A percentile compares a stretch with the other conserved stretches of the same genome.
Conservation (phyloP, 2,329 filamentous ascomycete genomes). For the Lasiodiplodia sp. region DNA sequence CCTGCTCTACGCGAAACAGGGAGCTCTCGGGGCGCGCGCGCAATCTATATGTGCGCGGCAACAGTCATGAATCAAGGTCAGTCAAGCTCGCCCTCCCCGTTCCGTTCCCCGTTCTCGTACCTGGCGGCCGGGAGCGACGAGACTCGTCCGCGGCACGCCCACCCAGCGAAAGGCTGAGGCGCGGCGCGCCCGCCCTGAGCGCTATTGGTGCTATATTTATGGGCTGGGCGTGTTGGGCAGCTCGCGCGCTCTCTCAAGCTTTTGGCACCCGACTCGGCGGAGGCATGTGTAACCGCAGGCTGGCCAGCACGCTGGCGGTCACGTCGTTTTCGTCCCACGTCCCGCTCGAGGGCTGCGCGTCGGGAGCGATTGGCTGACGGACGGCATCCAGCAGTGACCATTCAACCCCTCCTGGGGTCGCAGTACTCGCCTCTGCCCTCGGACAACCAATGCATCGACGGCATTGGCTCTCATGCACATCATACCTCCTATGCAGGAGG, state of each 20-base stretch:
- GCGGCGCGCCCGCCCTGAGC: background rate
- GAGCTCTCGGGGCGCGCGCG: slow-evolving; percentile 54
- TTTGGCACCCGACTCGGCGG: slow-evolving; percentile 43
- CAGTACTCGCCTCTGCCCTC: slow-evolving; percentile 48
- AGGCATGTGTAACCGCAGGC: slow-evolving; percentile 48
- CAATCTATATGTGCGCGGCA: slow-evolving; percentile 27
- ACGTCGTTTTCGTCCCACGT: slow-evolving; percentile 46
- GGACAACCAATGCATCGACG: slow-evolving; percentile 56
- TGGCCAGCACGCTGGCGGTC: slow-evolving; percentile 34
- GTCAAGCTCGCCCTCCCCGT: slow-evolving; percentile 15
- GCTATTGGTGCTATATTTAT: slow-evolving; percentile 29
- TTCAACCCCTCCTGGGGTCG: slow-evolving; percentile 52
- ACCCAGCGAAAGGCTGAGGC: slow-evolving; percentile 7
- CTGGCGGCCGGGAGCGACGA: slow-evolving; percentile 22
- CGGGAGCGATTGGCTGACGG: slow-evolving; percentile 50
- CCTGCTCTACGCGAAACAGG: slow-evolving; percentile 80
- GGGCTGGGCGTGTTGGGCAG: slow-evolving; percentile 17
- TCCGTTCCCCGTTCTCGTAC: slow-evolving; percentile 22
- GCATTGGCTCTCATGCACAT: slow-evolving; percentile 54
- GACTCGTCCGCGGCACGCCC: slow-evolving; percentile 6
- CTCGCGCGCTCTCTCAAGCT: slow-evolving; percentile 22
- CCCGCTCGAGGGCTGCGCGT: slow-evolving; percentile 39
- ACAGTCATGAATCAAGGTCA: slow-evolving; percentile 29
- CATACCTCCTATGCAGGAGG: slow-evolving; percentile 51
- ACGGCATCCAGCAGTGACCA: slow-evolving; percentile 47